Conservation (phyloP, 176 grass and related monocot genomes). For the Luzula sylvatica region DNA sequence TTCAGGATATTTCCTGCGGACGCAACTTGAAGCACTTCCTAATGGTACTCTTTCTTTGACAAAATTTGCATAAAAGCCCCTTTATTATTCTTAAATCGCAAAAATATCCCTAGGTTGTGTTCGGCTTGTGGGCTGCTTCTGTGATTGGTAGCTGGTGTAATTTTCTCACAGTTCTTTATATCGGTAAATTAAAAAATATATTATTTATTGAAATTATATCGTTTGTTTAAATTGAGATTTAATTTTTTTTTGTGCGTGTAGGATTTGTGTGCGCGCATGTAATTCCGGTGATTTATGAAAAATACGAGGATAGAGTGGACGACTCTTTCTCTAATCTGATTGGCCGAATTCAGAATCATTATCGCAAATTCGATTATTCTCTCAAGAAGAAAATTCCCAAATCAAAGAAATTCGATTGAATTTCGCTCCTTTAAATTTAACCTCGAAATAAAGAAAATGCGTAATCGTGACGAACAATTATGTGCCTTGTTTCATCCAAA, state of each 20-base stretch:
- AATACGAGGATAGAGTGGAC: conserved; percentile 83
- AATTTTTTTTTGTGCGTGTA: conserved; percentile 23
- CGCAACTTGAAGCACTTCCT: conserved; percentile 70
- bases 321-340: conserved; percentile 43
- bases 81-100: background rate
- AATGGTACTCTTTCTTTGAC: conserved; percentile 33
- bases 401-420: conserved; percentile 63
- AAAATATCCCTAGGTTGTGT: conserved; percentile 37
- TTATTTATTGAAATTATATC: no score
- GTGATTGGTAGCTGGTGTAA: conserved; percentile 82
- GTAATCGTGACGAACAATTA: background rate
- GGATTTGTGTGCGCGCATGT: conserved; percentile 76
- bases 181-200: no score
- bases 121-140: conserved; percentile 56
- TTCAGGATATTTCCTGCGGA: conserved; percentile 79
- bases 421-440: background rate
- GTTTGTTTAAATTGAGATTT: no score
- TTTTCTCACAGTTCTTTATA: conserved; percentile 76
- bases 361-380: conserved; percentile 46
- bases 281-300: conserved; percentile 86
- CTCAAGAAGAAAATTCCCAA: conserved; percentile 61
- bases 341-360: conserved; percentile 45
- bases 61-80: no score
- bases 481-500: background rate
- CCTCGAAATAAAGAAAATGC: background rate